Evolutionary conservation across 108 stramenopile species (phyloP).

Genomic region (Cyclostephanos invisitatus): DNA sequence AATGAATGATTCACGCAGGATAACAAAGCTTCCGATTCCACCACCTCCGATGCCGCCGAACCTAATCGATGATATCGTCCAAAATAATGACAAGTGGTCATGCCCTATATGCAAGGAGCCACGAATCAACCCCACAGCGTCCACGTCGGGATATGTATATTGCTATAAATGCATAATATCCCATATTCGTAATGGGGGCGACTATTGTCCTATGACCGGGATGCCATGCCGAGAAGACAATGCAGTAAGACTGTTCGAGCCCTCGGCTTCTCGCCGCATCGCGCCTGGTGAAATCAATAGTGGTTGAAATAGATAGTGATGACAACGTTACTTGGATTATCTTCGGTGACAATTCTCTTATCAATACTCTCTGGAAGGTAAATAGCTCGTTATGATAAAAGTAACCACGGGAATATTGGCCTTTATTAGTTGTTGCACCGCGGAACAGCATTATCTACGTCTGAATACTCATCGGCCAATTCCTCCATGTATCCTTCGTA

Average conservation of each 20-base stretch:
- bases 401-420: neutral
- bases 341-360: no score
- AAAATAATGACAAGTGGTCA: slow-evolving; percentile 34
- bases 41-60: slow-evolving; percentile 51
- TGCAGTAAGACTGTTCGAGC: slow-evolving; percentile 70
- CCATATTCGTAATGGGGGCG: slow-evolving; percentile 49
- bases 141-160: slow-evolving; percentile 78
- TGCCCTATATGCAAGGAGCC: slow-evolving; percentile 75
- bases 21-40: slow-evolving; percentile 44
- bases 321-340: neutral
- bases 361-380: no score
- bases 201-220: slow-evolving; percentile 69
- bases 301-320: neutral
- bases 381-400: slow-evolving; percentile 6
- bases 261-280: slow-evolving; percentile 25
- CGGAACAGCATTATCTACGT: slow-evolving; percentile 26
- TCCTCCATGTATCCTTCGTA: slow-evolving; percentile 64
- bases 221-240: slow-evolving; percentile 57
- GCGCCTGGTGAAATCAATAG: neutral
- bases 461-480: slow-evolving; percentile 53
- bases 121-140: slow-evolving; percentile 71
- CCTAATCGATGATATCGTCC: slow-evolving; percentile 11
- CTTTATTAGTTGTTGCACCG: slow-evolving; percentile 17
- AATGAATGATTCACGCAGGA: slow-evolving; percentile 8
- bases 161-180: slow-evolving; percentile 67